A percentile compares a stretch with the other conserved stretches of the same genome.
Conservation (phyloP, 2,329 filamentous ascomycete species). For the Endoconidiophora polonica region DNA sequence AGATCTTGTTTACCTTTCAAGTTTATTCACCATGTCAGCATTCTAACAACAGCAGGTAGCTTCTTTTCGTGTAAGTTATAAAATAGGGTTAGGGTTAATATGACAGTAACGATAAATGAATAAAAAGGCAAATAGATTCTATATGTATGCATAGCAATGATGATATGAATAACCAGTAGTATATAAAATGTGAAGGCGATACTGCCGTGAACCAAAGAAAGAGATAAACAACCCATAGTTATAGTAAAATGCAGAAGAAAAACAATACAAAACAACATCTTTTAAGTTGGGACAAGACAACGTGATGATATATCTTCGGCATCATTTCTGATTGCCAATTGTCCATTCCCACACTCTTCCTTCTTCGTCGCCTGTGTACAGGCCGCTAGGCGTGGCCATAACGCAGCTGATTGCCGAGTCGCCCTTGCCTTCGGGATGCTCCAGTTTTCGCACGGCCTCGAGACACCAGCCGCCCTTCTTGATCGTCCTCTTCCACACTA, state of each 20-base stretch:
- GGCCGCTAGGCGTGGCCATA: constrained; percentile 59
- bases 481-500: constrained; percentile 49
- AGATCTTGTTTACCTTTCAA: too few species aligned
- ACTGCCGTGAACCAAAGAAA: not conserved
- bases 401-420: constrained; percentile 70
- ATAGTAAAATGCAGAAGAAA: too few species aligned
- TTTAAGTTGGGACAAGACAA: not conserved
- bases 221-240: not conserved
- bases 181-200: not conserved
- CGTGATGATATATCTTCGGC: not conserved
- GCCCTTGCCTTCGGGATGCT: constrained; percentile 51
- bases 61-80: not conserved
- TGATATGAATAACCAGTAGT: not conserved
- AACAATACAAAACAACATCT: too few species aligned
- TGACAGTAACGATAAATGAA: not conserved
- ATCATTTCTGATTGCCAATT: constrained; percentile 25
- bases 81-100: not conserved
- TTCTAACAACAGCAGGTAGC: too few species aligned
- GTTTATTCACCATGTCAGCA: too few species aligned
- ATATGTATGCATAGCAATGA: not conserved
- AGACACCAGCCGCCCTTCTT: constrained; percentile 42
- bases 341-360: constrained; percentile 45
- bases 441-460: constrained; percentile 63
- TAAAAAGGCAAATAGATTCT: not conserved
- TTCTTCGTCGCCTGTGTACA: constrained; percentile 90